Base-by-base conservation (phyloP, 1,284 basidiomycete genomes). In the Mycena citricolor region DNA sequence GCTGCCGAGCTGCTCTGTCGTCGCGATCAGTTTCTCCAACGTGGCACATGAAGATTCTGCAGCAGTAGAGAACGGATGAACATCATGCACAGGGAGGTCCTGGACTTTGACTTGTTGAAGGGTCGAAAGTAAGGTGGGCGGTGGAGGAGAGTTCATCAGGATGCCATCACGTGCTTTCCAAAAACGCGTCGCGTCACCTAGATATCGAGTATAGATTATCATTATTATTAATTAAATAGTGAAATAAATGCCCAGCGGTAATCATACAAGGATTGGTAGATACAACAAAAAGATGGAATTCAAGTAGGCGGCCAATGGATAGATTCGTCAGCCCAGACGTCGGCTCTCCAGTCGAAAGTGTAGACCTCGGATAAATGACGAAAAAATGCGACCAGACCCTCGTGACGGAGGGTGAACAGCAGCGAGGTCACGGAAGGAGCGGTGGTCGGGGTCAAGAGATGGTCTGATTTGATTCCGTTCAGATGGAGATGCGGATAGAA, bases 401-500 rank as follows among this genome's bases (percentile, higher is more conserved):
- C 59, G 47, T 60, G 58, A 20, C 54, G 54, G 22, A 67, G 37
- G 28, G 59, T 54, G 24, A 61, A 20, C 25, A 62, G 42, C 19
- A 60, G 57, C 12, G 52, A 51, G 11, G 42, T 17, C 2, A 48
- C 17, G 19, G 35, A 48, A 13, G 52, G 34, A 16, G 39, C 19
- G 28, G 47, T 40, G 16, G 38, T 42, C 10, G 43, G 40, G 14
- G 44, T 31, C 21, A 42, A 31, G 37, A 52, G 54, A 64, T 64
- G 52, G 64, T 75, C 68, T 38, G 72, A 74, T 55, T 67, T 70
- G 51, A 66, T 68, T 48, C 70, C 59, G 62, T 80, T 74, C 41
- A 76, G 59, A 60, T 84, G 73, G 35, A 86, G 70, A 57, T 86
- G 79, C 14, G 82, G 77, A 57, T 83, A 76, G 65, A 84, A 79